Evolutionary conservation across 2,329 filamentous ascomycete species (phyloP).

Genomic region (Beauveria bassiana): DNA sequence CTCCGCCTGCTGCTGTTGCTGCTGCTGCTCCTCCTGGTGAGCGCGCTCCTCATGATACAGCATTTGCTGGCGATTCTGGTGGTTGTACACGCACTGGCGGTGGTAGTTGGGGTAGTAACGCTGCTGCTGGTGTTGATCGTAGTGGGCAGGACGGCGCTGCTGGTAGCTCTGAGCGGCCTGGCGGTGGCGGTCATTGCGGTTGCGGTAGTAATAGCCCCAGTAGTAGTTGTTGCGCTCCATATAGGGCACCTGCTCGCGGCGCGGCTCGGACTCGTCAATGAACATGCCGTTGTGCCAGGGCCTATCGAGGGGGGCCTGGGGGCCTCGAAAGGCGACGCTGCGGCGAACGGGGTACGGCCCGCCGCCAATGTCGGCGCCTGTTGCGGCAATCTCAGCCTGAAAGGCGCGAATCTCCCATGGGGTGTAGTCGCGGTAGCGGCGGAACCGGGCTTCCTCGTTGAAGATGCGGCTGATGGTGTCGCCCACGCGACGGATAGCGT

Average conservation of each 20-base stretch:
- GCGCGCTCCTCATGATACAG: not conserved
- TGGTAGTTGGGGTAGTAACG: too few relatives aligned
- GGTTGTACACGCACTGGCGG: not conserved
- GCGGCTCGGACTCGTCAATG: not conserved
- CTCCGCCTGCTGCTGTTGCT: too few relatives aligned
- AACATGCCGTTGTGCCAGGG: not conserved
- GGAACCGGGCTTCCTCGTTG: not conserved
- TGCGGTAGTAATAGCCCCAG: not conserved
- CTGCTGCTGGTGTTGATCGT: too few relatives aligned
- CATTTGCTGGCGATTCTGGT: not conserved
- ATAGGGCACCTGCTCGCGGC: not conserved
- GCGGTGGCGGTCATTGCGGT: not conserved
- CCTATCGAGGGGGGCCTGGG: not conserved
- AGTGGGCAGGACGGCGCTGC: too few relatives aligned
- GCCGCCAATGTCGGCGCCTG: not conserved
- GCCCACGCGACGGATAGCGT: not conserved
- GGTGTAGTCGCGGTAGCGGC: not conserved
- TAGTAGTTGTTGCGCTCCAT: not conserved
- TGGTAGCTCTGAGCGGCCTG: too few relatives aligned
- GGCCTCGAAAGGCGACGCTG: slow-evolving; percentile 2
- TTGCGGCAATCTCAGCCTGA: not conserved
- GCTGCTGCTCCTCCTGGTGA: too few relatives aligned
- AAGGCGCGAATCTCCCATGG: not conserved
- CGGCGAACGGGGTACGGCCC: not conserved
- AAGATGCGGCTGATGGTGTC: not conserved